These are phyloP conservation scores for Fusarium sp. DNA, from an alignment of 2,329 filamentous ascomycete species.

Conservation along the genomic window DNA sequence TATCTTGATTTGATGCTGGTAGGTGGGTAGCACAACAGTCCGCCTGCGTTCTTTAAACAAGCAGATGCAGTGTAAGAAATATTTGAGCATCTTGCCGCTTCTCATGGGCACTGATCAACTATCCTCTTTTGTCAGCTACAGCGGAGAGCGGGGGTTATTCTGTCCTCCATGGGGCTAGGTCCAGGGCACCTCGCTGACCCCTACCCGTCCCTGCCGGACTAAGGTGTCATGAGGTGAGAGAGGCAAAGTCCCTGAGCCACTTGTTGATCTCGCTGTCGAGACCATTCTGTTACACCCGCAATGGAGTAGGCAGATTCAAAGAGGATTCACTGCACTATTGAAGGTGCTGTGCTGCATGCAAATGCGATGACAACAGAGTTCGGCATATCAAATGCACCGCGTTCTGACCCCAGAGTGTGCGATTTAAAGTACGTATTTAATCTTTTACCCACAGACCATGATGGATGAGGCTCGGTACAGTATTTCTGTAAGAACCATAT, in stretches of 20 bases:
- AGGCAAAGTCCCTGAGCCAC: conserved; percentile 25
- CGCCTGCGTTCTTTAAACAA: not conserved
- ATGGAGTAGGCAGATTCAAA: not conserved
- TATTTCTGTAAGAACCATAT: not conserved
- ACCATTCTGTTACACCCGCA: not conserved
- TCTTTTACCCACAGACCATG: not conserved
- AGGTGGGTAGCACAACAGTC: conserved; percentile 4
- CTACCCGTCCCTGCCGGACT: not conserved
- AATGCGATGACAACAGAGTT: not conserved
- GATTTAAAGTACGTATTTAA: not conserved
- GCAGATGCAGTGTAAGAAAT: not conserved
- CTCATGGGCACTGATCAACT: not conserved
- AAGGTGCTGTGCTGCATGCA: not conserved
- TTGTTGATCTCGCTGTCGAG: conserved; percentile 18
- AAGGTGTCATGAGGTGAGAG: conserved; percentile 26
- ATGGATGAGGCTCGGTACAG: conserved; percentile 3
- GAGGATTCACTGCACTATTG: not conserved
- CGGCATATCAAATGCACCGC: not conserved
- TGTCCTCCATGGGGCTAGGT: conserved; percentile 6
- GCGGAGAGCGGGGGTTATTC: not conserved
- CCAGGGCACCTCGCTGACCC: conserved; percentile 21
- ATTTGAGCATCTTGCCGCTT: not conserved
- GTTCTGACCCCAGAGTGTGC: not conserved
- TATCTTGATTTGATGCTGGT: not conserved
- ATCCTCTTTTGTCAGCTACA: not conserved